These are phyloP conservation scores for Exophiala spinifera DNA, from an alignment of 2,329 filamentous ascomycete species.

Conservation along the genomic window DNA sequence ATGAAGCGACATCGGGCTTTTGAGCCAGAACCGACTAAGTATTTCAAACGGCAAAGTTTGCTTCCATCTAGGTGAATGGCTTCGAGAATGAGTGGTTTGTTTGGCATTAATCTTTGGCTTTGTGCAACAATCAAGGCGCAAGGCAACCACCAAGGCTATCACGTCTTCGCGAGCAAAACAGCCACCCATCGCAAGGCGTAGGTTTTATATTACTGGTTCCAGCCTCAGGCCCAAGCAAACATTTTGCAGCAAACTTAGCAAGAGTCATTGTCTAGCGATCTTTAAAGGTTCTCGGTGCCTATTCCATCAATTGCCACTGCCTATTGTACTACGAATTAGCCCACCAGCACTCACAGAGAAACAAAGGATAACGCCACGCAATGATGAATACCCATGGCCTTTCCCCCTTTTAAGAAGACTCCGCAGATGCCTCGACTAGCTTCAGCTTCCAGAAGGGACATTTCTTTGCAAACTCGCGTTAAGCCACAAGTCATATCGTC, in stretches of 20 bases:
- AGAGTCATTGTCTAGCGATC: no score
- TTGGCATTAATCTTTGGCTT: neutral
- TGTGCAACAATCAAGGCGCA: neutral
- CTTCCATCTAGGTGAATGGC: neutral
- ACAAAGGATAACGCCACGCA: no score
- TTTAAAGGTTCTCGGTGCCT: neutral
- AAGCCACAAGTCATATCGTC: neutral
- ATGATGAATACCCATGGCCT: no score
- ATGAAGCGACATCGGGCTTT: neutral
- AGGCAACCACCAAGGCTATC: neutral
- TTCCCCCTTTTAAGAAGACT: no score
- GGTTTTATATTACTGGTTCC: no score
- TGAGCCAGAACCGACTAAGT: neutral
- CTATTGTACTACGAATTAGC: no score
- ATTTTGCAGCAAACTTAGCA: no score
- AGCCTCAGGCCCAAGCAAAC: no score
- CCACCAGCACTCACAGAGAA: no score
- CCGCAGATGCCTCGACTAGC: no score
- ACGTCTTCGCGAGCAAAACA: neutral
- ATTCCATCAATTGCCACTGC: neutral
- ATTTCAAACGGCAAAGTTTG: neutral
- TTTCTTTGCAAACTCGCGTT: neutral
- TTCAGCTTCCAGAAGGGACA: no score
- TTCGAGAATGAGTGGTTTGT: neutral
- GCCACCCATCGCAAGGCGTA: no score